Percentiles rank a stretch among this genome's conserved stretches.
phyloP scores from a whole-genome alignment of 495 filamentous ascomycete genomes.

The Talaromyces trachyspermus region DNA sequence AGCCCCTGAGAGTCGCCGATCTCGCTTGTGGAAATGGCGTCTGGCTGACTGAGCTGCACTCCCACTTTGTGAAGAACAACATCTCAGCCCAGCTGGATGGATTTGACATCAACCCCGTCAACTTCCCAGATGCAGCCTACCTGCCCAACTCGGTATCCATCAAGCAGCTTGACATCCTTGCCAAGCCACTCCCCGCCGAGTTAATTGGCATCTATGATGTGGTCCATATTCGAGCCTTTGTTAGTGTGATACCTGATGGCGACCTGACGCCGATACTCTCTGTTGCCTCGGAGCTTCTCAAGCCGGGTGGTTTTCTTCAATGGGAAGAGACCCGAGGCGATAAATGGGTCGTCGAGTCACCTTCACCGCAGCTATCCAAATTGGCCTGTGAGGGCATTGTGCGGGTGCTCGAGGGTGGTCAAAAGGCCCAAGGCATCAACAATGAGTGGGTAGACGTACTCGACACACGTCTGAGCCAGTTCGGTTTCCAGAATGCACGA shows the following conservation, averaged over 20 bases:
- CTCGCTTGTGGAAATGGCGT: background rate
- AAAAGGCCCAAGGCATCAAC: background rate
- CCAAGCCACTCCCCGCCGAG: background rate
- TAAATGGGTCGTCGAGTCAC: slow-evolving; percentile 1
- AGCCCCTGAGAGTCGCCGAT: background rate
- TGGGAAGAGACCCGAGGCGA: slow-evolving; percentile 4
- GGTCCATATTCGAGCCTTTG: slow-evolving; percentile 3
- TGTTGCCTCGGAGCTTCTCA: slow-evolving; percentile 1
- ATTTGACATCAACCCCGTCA: slow-evolving; percentile 3
- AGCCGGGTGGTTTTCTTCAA: background rate
- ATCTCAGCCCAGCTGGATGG: slow-evolving; percentile 1
- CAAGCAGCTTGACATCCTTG: background rate
- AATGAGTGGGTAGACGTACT: slow-evolving; percentile 2
- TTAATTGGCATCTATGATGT: slow-evolving; percentile 2
- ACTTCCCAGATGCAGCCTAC: slow-evolving; percentile 2
- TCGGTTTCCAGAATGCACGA: slow-evolving; percentile 1
- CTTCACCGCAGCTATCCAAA: slow-evolving; percentile 1
- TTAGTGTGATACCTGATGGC: slow-evolving; percentile 1
- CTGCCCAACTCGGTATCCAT: background rate
- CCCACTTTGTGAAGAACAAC: slow-evolving; percentile 1
- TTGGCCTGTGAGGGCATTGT: background rate
- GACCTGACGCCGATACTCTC: background rate
- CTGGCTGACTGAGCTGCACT: slow-evolving; percentile 2
- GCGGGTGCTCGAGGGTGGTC: background rate
- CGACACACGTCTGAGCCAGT: background rate